Base-by-base conservation (phyloP, 768 basidiomycete species). In the Leccinum fibrillosum region DNA sequence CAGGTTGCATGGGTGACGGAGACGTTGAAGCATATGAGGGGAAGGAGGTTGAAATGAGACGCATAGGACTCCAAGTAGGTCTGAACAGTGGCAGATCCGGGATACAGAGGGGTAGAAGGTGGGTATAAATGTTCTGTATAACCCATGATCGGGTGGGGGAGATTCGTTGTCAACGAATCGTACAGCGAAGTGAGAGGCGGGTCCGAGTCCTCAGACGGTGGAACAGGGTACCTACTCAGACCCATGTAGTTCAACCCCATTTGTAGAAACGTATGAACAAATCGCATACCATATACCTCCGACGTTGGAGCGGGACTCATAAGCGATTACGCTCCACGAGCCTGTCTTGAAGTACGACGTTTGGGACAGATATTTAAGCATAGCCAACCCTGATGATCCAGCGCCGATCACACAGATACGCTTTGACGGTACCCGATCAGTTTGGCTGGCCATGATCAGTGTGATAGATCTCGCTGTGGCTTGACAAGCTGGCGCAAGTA, bases 71-170 rank as follows among this genome's bases (percentile, higher is more conserved):
- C 75, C 10, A 95, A 76, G 70, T 96, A 96, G n/a, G 76, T 63
- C 44, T 82, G 80, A 1, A 94, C 88, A 6, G 74, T 73, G 0
- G 76, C 62, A 2, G 90, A 89, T 5, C 62, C 64, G 0, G 92
- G 91, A 69, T 81, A 94, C 28, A 92, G 75, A 1, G 85, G 78
- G 0, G 90, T 92, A 2, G 81, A 83, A 0, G 88, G 85, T 0
- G 89, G 89, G 65, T 92, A 92, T 1, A 78, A 65, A 65, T 82
- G 84, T 49, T 79, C 80, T 1, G 79, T 74, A 63, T 78, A 92
- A 2, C 81, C 81, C 92, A 94, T 93, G 51, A 86, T 57, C 1
- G 87, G 87, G 62, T 92, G 88, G 0, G 92, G 89, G 5, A 94
- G 68, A 63, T 93, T 93, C 1, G 91, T 87, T n/a, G 86, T 88